Conservation (phyloP, 257 asterid genomes). For the Echium plantagineum region DNA sequence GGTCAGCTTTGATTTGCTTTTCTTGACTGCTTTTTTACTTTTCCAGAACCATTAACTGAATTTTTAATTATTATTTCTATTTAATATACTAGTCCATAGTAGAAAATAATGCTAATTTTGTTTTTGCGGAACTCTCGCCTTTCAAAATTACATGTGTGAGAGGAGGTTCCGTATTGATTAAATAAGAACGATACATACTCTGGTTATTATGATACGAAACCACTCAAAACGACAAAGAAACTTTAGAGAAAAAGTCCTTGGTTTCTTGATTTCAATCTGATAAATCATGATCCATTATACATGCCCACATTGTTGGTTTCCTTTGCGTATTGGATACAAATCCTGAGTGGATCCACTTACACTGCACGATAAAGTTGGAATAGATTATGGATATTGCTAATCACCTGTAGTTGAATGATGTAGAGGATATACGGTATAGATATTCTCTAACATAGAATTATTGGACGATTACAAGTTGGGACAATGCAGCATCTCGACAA, state of each 20-base stretch:
- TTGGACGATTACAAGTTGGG: neutral
- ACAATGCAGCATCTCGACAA: neutral
- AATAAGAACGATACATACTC: no score
- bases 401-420: neutral
- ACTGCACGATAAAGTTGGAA: neutral
- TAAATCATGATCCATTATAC: neutral
- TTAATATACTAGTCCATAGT: no score
- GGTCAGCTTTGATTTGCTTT: conserved; percentile 19
- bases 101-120: no score
- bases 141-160: no score
- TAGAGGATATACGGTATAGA: no score
- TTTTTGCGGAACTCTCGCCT: no score
- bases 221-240: no score
- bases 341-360: neutral
- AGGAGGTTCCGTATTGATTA: no score
- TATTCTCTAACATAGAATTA: neutral
- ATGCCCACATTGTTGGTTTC: neutral
- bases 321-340: neutral
- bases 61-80: neutral
- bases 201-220: no score
- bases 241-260: neutral
- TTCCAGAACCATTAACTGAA: neutral
- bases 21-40: neutral
- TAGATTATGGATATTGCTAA: neutral
- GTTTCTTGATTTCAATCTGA: neutral